Evolutionary conservation across 768 basidiomycete species (phyloP).

Genomic region (Collybiopsis confluens): DNA sequence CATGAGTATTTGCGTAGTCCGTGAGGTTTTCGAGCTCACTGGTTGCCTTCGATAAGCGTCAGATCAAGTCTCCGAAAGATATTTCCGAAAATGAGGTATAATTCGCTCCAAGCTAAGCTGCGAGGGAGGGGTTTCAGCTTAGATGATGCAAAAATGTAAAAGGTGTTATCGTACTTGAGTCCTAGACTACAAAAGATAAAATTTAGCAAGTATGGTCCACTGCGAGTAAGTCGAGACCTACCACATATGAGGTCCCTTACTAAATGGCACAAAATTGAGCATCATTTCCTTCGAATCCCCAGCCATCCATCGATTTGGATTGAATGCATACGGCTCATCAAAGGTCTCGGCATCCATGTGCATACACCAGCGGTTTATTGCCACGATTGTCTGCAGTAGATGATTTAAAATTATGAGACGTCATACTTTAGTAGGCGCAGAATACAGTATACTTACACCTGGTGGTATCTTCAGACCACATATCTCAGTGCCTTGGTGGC

Average conservation of each 20-base stretch:
- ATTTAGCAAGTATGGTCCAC: neutral
- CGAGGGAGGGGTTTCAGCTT: neutral
- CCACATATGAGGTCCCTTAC: neutral
- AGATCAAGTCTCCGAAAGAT: slow-evolving; percentile 1
- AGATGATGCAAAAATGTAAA: too few relatives aligned
- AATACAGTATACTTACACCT: slow-evolving; percentile 21
- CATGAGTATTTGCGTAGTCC: neutral
- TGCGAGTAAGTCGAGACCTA: neutral
- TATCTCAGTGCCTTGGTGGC: slow-evolving; percentile 28
- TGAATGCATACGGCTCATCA: slow-evolving; percentile 32
- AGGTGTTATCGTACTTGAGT: too few relatives aligned
- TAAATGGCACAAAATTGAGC: slow-evolving; percentile 35
- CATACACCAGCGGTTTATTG: slow-evolving; percentile 25
- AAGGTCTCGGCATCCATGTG: slow-evolving; percentile 33
- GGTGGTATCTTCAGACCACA: slow-evolving; percentile 30
- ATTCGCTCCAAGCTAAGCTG: slow-evolving; percentile 6
- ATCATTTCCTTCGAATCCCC: slow-evolving; percentile 24
- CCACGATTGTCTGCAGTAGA: slow-evolving; percentile 34
- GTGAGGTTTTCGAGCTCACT: neutral
- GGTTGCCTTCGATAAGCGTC: slow-evolving; percentile 10
- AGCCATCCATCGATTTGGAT: slow-evolving; percentile 37
- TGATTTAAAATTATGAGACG: neutral
- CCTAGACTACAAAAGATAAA: too few relatives aligned
- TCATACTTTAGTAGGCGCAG: neutral
- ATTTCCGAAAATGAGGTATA: slow-evolving; percentile 2